These are phyloP conservation scores for Leccinellum rugosiceps DNA, from an alignment of 768 basidiomycete genomes.

Conservation along the genomic window DNA sequence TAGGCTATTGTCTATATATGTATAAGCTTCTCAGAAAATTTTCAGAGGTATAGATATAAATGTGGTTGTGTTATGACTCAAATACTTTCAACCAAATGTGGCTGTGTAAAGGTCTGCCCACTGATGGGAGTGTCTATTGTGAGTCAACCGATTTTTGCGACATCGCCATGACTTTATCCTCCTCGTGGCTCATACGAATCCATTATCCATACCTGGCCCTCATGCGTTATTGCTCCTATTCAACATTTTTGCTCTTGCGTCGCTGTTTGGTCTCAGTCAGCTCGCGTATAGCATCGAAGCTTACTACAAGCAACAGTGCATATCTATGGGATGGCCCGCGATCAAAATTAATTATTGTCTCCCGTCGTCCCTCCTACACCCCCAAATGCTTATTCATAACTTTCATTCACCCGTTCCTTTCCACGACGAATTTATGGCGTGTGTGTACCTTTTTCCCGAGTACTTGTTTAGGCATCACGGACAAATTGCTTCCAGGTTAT, in stretches of 20 bases:
- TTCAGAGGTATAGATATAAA: too few species aligned
- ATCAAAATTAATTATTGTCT: conserved; percentile 43
- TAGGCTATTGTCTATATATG: too few species aligned
- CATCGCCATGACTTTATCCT: conserved; percentile 1
- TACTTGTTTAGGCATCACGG: background rate
- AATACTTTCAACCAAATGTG: too few species aligned
- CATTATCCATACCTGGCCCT: conserved; percentile 37
- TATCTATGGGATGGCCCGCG: conserved; percentile 58
- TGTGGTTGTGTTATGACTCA: too few species aligned
- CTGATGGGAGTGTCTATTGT: conserved; percentile 56
- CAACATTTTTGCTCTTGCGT: conserved; percentile 61
- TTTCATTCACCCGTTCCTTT: background rate
- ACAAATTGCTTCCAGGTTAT: conserved; percentile 32
- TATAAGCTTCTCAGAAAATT: too few species aligned
- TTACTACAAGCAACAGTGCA: conserved; percentile 18
- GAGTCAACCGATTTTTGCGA: conserved; percentile 11
- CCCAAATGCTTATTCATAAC: conserved; percentile 20
- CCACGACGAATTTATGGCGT: conserved; percentile 25
- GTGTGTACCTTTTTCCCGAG: conserved; percentile 10
- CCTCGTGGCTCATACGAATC: conserved; percentile 37
- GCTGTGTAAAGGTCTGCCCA: too few species aligned
- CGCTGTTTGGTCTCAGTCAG: conserved; percentile 53
- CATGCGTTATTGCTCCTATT: conserved; percentile 63
- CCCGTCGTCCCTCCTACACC: conserved; percentile 12
- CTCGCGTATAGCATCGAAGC: conserved; percentile 52